phyloP scores from a whole-genome alignment of 2,329 filamentous ascomycete species.

The Diaporthe capsici region DNA sequence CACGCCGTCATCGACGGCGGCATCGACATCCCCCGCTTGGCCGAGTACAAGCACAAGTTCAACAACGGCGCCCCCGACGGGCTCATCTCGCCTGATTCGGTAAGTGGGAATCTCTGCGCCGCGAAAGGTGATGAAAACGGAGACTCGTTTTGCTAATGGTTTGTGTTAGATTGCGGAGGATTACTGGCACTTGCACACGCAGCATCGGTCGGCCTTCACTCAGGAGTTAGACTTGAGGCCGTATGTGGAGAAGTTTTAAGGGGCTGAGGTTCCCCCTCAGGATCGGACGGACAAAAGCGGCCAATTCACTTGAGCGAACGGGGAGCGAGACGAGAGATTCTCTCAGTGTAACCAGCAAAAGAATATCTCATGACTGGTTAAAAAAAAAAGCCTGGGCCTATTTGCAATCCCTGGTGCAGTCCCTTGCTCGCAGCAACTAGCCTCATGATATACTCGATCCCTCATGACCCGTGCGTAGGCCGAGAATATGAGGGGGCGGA shows the following conservation, averaged over 20 bases:
- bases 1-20: constrained; percentile 88
- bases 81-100: constrained; percentile 82
- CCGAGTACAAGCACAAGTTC: constrained; percentile 56
- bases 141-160: neutral
- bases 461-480: constrained; percentile 34
- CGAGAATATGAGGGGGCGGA: constrained; percentile 15
- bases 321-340: neutral
- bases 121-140: neutral
- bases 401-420: constrained; percentile 28
- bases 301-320: neutral
- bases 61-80: constrained; percentile 65
- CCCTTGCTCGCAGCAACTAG: constrained; percentile 31
- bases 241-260: constrained; percentile 85
- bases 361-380: constrained; percentile 24
- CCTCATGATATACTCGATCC: constrained; percentile 33
- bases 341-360: constrained; percentile 7
- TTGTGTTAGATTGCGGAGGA: constrained; percentile 80
- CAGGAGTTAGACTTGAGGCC: constrained; percentile 87
- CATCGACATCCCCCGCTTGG: constrained; percentile 84
- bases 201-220: constrained; percentile 83
- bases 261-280: neutral
- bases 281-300: neutral
- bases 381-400: constrained; percentile 32
- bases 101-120: constrained; percentile 58
- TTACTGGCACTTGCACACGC: constrained; percentile 88